Base-by-base conservation (phyloP, 495 filamentous ascomycete species). In the Sordaria brevicollis region DNA sequence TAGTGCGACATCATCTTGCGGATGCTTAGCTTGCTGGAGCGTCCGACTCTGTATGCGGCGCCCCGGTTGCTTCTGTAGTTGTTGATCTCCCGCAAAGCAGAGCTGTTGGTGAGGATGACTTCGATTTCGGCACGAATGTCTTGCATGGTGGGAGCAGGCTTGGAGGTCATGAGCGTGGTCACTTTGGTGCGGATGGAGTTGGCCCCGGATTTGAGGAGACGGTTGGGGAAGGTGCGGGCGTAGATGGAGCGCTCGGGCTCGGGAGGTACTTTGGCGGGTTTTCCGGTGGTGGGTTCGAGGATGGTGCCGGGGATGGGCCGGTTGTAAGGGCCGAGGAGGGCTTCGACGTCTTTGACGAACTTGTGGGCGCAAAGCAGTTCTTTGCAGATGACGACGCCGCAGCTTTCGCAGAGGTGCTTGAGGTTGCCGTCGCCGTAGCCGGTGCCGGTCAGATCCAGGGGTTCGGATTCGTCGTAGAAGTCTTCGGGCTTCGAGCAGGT, bases 1-100 rank as follows among this genome's bases (percentile, higher is more conserved):
- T 95, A 95, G 35, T 87, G 83, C 19, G 85, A 86, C 87, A 95
- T 90, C 90, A 93, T 92, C 71, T 87, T 87, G 19, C 91, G 87
- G 54, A 91, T 81, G 1, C 84, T 82, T 35, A 89, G 79, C 76
- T 77, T 88, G 79, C 70, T 79, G 0, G 19, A 35, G 15, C 49
- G 65, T 2, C 70, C 72, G 2, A 81, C 39, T 6, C 36, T 35
- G 62, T 77, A 76, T 2, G 31, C n/a, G 66, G 71, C 68, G 7
- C 29, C 4, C 10, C 37, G 39, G 21, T 71, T 71, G 9, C 25
- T 35, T 9, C 19, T 19, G 11, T 34, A 9, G 3, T 71, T 37
- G 39, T 82, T 80, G 33, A 81, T 76, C 25, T 71, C 49, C 34
- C 74, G 75, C 35, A 86, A 9, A 1, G 67, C 33, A 2, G 36